Evolutionary conservation across 1,284 basidiomycete genomes (phyloP).

Genomic region (Ustilago trichophora): DNA sequence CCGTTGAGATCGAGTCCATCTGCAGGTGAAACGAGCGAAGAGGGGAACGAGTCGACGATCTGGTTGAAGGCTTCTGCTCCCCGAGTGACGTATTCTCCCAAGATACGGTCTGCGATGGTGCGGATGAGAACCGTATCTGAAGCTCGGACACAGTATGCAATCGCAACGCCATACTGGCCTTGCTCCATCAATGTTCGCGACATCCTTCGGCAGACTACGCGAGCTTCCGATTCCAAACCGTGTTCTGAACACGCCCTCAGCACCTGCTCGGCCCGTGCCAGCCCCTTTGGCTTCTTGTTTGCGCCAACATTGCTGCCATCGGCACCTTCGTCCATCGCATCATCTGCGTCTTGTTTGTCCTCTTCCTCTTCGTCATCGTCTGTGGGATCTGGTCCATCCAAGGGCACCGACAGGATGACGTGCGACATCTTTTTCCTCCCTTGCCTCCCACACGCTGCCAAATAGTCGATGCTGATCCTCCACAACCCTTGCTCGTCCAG

Average conservation of each 20-base stretch:
- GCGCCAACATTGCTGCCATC: slow-evolving; percentile 71
- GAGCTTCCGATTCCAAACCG: slow-evolving; percentile 57
- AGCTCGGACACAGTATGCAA: slow-evolving; percentile 62
- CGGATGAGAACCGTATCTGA: slow-evolving; percentile 55
- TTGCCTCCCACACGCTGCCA: slow-evolving; percentile 39
- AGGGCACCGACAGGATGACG: slow-evolving; percentile 59
- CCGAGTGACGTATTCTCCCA: slow-evolving; percentile 53
- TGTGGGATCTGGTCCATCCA: slow-evolving; percentile 18
- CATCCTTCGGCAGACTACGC: slow-evolving; percentile 56
- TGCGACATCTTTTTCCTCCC: slow-evolving; percentile 53
- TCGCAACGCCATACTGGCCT: slow-evolving; percentile 54
- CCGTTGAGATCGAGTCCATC: slow-evolving; percentile 24
- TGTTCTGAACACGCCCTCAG: slow-evolving; percentile 60
- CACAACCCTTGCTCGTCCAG: slow-evolving; percentile 63
- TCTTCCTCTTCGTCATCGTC: slow-evolving; percentile 38
- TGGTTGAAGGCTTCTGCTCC: slow-evolving; percentile 52
- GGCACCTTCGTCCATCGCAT: slow-evolving; percentile 39
- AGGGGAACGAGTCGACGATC: slow-evolving; percentile 61
- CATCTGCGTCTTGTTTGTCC: slow-evolving; percentile 25
- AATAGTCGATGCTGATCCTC: slow-evolving; percentile 64
- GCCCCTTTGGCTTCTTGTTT: slow-evolving; percentile 10
- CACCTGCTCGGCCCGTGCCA: slow-evolving; percentile 57
- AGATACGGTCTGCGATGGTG: slow-evolving; percentile 56
- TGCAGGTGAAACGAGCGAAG: slow-evolving; percentile 43
- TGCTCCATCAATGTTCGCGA: slow-evolving; percentile 36